Base-by-base conservation (phyloP, 192 early-diverging fungal genomes). In the Mortierella alpina region DNA sequence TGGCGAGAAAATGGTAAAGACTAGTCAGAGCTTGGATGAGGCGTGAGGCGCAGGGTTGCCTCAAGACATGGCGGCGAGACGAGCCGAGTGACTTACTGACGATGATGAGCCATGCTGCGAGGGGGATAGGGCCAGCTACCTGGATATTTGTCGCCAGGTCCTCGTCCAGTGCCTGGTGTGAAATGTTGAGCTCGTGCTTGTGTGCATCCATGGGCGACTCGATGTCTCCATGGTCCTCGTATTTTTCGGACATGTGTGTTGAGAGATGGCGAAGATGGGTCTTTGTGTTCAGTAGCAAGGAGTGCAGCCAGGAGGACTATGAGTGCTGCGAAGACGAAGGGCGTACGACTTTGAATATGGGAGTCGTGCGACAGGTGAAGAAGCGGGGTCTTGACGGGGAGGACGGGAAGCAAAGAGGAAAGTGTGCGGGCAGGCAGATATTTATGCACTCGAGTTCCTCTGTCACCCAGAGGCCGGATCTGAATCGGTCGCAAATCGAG, bases 11-110 rank as follows among this genome's bases (percentile, higher is more conserved):
- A n/a, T 6, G 11, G 45, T 50, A 8, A 40, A 20, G 13, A n/a
- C 9, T n/a, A 11, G 49, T 41, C 11, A 70, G 47, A 18, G 66
- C 1, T 17, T 40, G 39, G 11, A 45, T 31, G 31, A 31, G 31
- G 31, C 31, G 31, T 31, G 3, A 31, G 31, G 31, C 31, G 3
- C 31, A 31, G 31, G 1, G 31, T 3, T 31, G 31, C 31, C 31
- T 31, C 31, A 3, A 31, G 31, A 31, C 31, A 31, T 31, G 3
- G 31, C 31, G 31, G 31, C 31, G 31, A 31, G 1, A 1, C 3
- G 86, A 73, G 82, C 83, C 57, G 73, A 83, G 66, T 80, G 83
- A 91, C 84, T 85, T 89, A 80, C 77, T 80, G 60, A 72, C 69
- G 58, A 80, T 80, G 40, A 80, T 80, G 31, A 80, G 64, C 77